These are phyloP conservation scores for Stemphylium beticola DNA, from an alignment of 2,329 filamentous ascomycete species.

Conservation along the genomic window DNA sequence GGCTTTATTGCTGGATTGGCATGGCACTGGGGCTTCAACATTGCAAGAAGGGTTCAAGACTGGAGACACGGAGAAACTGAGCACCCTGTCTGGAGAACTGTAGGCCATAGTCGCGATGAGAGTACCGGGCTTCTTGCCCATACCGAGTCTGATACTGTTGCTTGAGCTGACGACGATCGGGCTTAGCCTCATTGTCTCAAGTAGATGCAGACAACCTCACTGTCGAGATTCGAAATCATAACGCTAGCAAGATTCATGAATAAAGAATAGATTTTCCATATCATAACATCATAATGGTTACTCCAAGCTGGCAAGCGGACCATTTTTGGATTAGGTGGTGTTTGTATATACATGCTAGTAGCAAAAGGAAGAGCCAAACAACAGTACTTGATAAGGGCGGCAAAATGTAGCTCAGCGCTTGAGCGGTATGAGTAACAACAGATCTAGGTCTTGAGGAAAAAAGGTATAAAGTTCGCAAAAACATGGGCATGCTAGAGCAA, in stretches of 20 bases:
- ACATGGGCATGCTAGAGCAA: not conserved
- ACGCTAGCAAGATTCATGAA: too few relatives aligned
- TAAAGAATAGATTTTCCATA: too few relatives aligned
- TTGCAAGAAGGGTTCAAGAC: slow-evolving; percentile 30
- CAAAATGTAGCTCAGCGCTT: slow-evolving; percentile 10
- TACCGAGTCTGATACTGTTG: slow-evolving; percentile 36
- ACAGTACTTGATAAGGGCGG: not conserved
- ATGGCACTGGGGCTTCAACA: slow-evolving; percentile 72
- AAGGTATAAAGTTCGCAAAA: not conserved
- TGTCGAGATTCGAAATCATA: too few relatives aligned
- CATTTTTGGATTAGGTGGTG: slow-evolving; percentile 1
- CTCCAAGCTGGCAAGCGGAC: not conserved
- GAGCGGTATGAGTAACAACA: slow-evolving; percentile 6
- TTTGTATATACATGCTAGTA: slow-evolving; percentile 6
- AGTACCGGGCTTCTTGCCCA: slow-evolving; percentile 31
- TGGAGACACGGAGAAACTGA: slow-evolving; percentile 29
- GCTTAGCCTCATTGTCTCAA: not conserved
- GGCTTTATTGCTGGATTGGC: slow-evolving; percentile 83
- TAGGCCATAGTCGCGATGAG: slow-evolving; percentile 27
- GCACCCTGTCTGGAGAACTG: slow-evolving; percentile 33
- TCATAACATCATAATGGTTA: not conserved
- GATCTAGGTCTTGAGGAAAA: slow-evolving; percentile 2
- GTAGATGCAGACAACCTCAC: too few relatives aligned
- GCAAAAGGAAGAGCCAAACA: not conserved
- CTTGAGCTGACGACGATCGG: not conserved